These are phyloP conservation scores for Terfezia boudieri DNA, from an alignment of 495 filamentous ascomycete genomes.

Conservation along the genomic window DNA sequence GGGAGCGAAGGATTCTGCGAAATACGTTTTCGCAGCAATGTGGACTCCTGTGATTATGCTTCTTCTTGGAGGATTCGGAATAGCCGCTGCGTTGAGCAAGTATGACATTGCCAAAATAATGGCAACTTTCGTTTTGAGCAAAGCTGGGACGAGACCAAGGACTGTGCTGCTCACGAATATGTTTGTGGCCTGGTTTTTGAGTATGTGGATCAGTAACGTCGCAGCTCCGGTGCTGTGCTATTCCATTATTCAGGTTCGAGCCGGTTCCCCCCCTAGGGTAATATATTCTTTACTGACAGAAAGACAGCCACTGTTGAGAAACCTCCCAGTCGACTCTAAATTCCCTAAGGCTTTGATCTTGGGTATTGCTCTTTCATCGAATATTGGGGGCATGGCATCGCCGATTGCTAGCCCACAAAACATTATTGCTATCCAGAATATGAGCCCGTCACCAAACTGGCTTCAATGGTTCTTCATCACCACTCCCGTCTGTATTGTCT, in stretches of 20 bases:
- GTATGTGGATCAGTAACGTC: conserved; percentile 98
- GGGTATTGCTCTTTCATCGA: conserved; percentile 84
- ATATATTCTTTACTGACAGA: conserved; percentile 2
- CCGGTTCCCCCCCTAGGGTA: neutral
- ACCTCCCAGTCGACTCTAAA: conserved; percentile 65
- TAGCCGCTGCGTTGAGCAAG: conserved; percentile 87
- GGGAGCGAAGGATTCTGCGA: conserved; percentile 47
- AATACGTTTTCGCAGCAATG: conserved; percentile 79
- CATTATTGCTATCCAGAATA: conserved; percentile 85
- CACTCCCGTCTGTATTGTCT: conserved; percentile 77
- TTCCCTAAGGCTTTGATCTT: conserved; percentile 93
- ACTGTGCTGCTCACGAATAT: conserved; percentile 86
- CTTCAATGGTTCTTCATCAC: conserved; percentile 91
- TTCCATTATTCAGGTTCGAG: conserved; percentile 65
- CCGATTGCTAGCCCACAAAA: conserved; percentile 96
- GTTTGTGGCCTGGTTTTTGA: conserved; percentile 93
- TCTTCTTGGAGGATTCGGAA: conserved; percentile 83
- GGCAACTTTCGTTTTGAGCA: conserved; percentile 90
- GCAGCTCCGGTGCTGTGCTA: conserved; percentile 96
- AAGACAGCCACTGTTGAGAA: conserved; percentile 63
- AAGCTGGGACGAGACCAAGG: conserved; percentile 72
- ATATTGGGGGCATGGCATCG: conserved; percentile 87
- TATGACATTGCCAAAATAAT: conserved; percentile 94
- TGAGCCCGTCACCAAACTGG: conserved; percentile 78
- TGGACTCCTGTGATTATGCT: conserved; percentile 99